phyloP scores from a whole-genome alignment of 805 yeast species.

The Cyberlindnera lachancei region DNA sequence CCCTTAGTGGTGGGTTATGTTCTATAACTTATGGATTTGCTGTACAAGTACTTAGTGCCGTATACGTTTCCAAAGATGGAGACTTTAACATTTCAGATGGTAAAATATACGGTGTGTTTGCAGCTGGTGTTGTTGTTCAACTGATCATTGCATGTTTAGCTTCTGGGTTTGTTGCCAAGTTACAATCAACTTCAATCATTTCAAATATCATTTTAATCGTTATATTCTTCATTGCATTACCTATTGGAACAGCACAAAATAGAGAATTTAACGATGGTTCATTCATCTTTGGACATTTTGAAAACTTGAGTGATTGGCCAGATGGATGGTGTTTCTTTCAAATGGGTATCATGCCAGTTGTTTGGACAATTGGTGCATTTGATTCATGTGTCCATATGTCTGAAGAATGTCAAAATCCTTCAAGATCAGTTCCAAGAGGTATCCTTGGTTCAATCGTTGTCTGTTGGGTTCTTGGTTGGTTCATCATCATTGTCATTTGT shows the following conservation, averaged over 20 bases:
- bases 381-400: slow-evolving; percentile 67
- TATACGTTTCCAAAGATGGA: slow-evolving; percentile 31
- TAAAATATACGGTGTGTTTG: slow-evolving; percentile 54
- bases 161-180: slow-evolving; percentile 42
- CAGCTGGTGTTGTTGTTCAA: slow-evolving; percentile 45
- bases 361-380: slow-evolving; percentile 71
- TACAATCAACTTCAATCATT: slow-evolving; percentile 49
- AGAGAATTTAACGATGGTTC: slow-evolving; percentile 33
- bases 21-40: slow-evolving; percentile 62
- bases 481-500: slow-evolving; percentile 42
- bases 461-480: slow-evolving; percentile 52
- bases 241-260: slow-evolving; percentile 38
- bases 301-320: slow-evolving; percentile 45
- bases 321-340: slow-evolving; percentile 48
- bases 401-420: slow-evolving; percentile 60
- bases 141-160: slow-evolving; percentile 43
- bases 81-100: slow-evolving; percentile 46
- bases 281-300: slow-evolving; percentile 46
- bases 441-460: slow-evolving; percentile 47
- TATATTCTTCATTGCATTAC: slow-evolving; percentile 46
- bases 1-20: slow-evolving; percentile 54
- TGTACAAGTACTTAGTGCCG: slow-evolving; percentile 44
- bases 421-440: slow-evolving; percentile 57
- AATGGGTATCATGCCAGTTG: slow-evolving; percentile 50
- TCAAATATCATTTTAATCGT: slow-evolving; percentile 41